Base-by-base conservation (phyloP, 768 basidiomycete genomes). In the Phanerochaete sordida region DNA sequence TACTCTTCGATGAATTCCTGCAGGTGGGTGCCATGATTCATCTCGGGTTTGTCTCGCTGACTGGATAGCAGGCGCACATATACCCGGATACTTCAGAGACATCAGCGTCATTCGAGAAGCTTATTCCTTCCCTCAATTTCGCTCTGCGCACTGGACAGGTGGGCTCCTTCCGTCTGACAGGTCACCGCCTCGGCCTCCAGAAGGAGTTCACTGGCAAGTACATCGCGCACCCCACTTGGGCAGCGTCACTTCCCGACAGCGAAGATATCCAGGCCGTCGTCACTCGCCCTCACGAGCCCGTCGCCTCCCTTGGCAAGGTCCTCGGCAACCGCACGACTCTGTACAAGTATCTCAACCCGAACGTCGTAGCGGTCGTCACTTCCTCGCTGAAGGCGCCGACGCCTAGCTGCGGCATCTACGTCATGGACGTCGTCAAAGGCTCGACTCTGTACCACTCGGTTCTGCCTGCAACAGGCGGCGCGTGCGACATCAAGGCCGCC, bases 341-440 rank as follows among this genome's bases (percentile, higher is more conserved):
- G 59, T 96, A 97, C 79, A 98, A 98, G 75, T 96, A 97, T 68
- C 80, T 98, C 61, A 96, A 96, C 70, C 89, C 88, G 8, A 85
- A 92, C 65, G 65, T 95, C 33, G 78, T 88, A 51, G 82, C 84
- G 8, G 76, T 93, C 37, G 74, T 88, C 30, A 92, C 92, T 6
- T 72, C 77, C 15, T 70, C 77, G 19, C 49, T 66, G 16, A 63
- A 58, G 7, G 53, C 61, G 16, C 55, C 65, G 0, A 62, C 72
- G 4, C 61, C 64, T 48, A 72, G 66, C 1, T 93, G 91, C 68
- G 82, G 83, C 0, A 66, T 98, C 15, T 90, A 91, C 67, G 72
- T 97, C 3, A 69, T 96, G n/a, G 93, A 98, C 67, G 79, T 80
- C 0, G 82, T 81, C 49, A 93, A 91, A 65, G 95, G 95, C 1